Conservation (phyloP, 495 filamentous ascomycete genomes). For the Penicillium silybi region DNA sequence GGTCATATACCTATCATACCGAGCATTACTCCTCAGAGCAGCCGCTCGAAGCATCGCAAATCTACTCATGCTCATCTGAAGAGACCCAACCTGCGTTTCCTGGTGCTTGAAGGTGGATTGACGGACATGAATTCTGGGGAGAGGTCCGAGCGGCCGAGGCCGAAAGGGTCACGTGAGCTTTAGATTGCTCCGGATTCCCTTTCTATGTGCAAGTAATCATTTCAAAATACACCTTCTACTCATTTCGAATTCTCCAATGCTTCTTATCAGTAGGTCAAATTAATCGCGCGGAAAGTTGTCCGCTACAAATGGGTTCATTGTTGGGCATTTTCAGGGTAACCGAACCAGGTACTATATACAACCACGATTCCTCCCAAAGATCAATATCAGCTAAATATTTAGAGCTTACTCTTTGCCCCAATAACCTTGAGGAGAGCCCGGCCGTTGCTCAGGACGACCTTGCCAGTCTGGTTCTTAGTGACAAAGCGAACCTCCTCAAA, state of each 20-base stretch:
- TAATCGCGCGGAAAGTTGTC: neutral
- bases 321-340: neutral
- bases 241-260: too few species aligned
- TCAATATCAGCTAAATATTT: conserved; percentile 4
- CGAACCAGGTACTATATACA: neutral
- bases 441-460: conserved; percentile 80
- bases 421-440: conserved; percentile 68
- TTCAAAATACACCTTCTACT: too few species aligned
- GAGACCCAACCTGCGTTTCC: neutral
- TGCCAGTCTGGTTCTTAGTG: conserved; percentile 63
- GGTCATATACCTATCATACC: neutral
- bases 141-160: neutral
- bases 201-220: neutral
- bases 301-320: neutral
- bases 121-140: neutral
- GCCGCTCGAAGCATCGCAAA: neutral
- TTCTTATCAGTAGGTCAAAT: too few species aligned
- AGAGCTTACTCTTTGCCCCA: conserved; percentile 62
- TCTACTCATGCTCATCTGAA: neutral
- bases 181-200: too few species aligned
- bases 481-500: conserved; percentile 81
- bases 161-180: neutral
- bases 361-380: neutral
- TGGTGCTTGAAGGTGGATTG: neutral
- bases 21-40: neutral